phyloP scores from a whole-genome alignment of 257 asterid genomes.

The Thymus mandschuricus region DNA sequence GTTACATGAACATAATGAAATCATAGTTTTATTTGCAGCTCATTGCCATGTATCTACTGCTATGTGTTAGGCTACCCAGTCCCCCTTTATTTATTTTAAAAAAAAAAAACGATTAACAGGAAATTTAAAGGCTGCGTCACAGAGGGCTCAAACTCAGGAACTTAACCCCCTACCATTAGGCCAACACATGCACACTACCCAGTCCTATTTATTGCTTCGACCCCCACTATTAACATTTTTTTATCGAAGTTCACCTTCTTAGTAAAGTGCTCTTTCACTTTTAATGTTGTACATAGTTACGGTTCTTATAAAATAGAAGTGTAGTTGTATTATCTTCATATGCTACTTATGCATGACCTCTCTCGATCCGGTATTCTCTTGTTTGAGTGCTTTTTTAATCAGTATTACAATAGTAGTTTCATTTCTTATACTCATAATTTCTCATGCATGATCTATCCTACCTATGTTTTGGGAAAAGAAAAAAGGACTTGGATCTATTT shows the following conservation, averaged over 20 bases:
- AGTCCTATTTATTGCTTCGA: background rate
- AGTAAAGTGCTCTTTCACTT: background rate
- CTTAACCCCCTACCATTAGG: too few relatives aligned
- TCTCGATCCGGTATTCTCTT: background rate
- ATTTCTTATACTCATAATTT: background rate
- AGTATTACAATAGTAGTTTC: constrained; percentile 2
- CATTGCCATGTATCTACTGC: background rate
- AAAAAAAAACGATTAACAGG: too few relatives aligned
- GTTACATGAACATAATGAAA: background rate
- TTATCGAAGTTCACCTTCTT: background rate
- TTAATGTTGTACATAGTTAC: background rate
- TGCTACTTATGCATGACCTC: background rate
- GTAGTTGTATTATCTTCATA: background rate
- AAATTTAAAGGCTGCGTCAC: too few relatives aligned
- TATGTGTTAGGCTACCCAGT: too few relatives aligned
- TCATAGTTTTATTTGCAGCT: background rate
- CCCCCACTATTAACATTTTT: background rate
- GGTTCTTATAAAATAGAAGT: background rate
- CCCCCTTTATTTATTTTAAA: too few relatives aligned
- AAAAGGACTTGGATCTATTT: background rate
- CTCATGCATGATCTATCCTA: background rate
- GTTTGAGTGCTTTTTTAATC: background rate
- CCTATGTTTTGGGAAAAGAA: background rate
- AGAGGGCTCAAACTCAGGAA: too few relatives aligned
- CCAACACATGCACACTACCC: too few relatives aligned